Evolutionary conservation across 768 basidiomycete species (phyloP), one percentile per base, ranked within the genome.

Genomic region (Gymnopilus dilepis): DNA sequence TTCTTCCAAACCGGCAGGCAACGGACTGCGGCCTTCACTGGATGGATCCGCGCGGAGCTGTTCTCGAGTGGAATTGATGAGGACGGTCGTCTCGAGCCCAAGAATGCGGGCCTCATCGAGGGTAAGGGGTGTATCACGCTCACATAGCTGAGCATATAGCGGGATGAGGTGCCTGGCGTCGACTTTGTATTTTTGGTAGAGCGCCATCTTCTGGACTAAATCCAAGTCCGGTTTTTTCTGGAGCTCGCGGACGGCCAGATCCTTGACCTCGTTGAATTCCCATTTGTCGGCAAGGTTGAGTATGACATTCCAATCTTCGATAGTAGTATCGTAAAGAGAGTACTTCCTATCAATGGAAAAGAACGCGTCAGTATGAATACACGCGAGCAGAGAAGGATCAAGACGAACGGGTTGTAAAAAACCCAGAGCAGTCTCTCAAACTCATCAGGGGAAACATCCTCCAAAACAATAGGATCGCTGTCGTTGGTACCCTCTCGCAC

Each of bases 241-340:
- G 0, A 91, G 76, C 50, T 91, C 84, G 0, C 84, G 83, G 1
- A 87, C 79, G 0, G 84, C 86, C 1, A 91, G 82, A 1, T 76
- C 72, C 38, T 86, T 82, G 9, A 90, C 81, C 41, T 86, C 82
- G 3, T 62, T 58, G 63, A 92, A 91, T 0, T 69, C 65, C 86
- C 86, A 92, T 5, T 77, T 67, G 22, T 83, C 76, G 0, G 90
- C 83, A 0, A 92, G 82, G 1, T 78, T 77, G 0, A 92, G 71
- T 33, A 92, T 86, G 0, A 78, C 76, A 0, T 78, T 73, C 90
- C 90, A 92, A 19, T 81, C 79, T 0, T 78, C 76, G 5, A 83
- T 73, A 0, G 73, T 70, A 0, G 85, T 79, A 0, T 82, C 74
- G 58, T 89, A 88, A 9, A 83, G 74, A 0, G 84, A 84, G 57